A percentile compares a stretch with the other conserved stretches of the same genome.
Evolutionary conservation across 345 rosid genomes (phyloP).

Genomic region (Syzygium aromaticum): DNA sequence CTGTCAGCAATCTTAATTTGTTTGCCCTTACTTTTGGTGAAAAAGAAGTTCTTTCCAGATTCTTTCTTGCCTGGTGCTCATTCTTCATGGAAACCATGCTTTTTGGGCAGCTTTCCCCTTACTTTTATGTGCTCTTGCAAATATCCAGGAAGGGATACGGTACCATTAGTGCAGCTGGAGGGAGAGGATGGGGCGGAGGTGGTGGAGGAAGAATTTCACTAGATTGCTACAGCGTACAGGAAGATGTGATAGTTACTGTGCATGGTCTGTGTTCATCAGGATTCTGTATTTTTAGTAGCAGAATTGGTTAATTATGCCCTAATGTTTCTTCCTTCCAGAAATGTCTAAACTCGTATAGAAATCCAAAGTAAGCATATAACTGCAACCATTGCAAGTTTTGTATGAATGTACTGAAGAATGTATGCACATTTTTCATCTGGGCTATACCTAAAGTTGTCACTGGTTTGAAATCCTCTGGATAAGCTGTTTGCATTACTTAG

Average conservation of each 20-base stretch:
- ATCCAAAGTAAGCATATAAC: not conserved
- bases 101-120: not conserved
- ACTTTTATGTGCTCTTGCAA: constrained; percentile 1
- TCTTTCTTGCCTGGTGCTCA: not conserved
- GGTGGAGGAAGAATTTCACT: constrained; percentile 96
- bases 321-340: not conserved
- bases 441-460: not conserved
- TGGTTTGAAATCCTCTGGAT: not conserved
- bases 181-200: constrained; percentile 95
- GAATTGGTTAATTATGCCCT: constrained; percentile 14
- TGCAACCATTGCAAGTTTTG: not conserved
- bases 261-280: constrained; percentile 63
- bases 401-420: not conserved
- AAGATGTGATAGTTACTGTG: constrained; percentile 69
- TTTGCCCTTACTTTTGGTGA: not conserved
- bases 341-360: not conserved
- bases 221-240: constrained; percentile 95
- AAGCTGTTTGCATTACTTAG: not conserved
- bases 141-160: constrained; percentile 84
- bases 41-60: not conserved
- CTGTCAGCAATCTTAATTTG: not conserved
- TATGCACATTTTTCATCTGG: not conserved
- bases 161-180: constrained; percentile 79
- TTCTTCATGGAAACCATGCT: not conserved
- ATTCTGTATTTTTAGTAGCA: constrained; percentile 3